Evolutionary conservation across 164 flowering plant species (phyloP).

Genomic region (Vitis riparia): DNA sequence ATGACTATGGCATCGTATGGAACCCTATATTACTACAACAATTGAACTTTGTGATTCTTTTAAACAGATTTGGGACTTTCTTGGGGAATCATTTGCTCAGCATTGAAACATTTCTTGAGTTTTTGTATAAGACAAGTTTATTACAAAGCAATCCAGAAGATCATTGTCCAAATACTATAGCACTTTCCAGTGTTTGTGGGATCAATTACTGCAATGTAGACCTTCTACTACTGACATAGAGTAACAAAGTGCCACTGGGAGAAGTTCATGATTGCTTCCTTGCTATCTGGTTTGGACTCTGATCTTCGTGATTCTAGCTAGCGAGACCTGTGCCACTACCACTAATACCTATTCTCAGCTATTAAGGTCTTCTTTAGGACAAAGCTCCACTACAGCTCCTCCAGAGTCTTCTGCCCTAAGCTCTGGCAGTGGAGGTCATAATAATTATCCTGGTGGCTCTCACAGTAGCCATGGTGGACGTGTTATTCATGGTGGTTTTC

Average conservation of each 20-base stretch:
- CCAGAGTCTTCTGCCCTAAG: not conserved
- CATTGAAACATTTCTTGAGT: not conserved
- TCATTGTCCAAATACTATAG: not conserved
- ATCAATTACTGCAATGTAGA: no score
- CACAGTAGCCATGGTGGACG: no score
- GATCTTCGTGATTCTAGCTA: not conserved
- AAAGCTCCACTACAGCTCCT: not conserved
- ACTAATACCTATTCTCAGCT: no score
- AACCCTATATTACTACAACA: not conserved
- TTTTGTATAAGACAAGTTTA: no score
- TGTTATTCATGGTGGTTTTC: not conserved
- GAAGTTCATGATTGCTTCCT: not conserved
- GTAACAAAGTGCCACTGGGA: not conserved
- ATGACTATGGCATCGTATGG: not conserved
- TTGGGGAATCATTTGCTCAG: not conserved
- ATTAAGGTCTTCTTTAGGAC: not conserved
- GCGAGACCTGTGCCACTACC: no score
- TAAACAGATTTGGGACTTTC: not conserved
- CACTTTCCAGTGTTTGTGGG: not conserved
- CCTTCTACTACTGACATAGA: no score
- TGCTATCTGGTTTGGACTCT: not conserved
- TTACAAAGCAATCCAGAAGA: not conserved
- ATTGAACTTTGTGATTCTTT: not conserved
- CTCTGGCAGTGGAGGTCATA: not conserved
- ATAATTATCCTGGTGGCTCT: no score